Percentiles rank a stretch among this genome's conserved stretches.
These are phyloP conservation scores for Thermothielavioides terrestris DNA, from an alignment of 495 filamentous ascomycete genomes.

Conservation along the genomic window DNA sequence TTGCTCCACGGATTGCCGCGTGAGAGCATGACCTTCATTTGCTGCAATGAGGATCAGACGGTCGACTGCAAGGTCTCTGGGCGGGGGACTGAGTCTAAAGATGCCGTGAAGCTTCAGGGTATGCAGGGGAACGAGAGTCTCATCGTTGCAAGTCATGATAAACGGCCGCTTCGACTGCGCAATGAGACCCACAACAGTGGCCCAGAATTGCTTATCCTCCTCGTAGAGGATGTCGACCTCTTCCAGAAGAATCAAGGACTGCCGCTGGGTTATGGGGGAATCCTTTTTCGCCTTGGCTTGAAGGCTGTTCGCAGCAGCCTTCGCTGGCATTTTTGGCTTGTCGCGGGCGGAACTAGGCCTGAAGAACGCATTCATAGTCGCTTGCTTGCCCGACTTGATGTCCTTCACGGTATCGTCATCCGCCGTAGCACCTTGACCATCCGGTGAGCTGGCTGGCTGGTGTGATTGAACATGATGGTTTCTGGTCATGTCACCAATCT, in stretches of 20 bases:
- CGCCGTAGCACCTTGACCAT: conserved; percentile 12
- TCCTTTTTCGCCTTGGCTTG: conserved; percentile 34
- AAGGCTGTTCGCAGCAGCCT: conserved; percentile 4
- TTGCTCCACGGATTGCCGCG: conserved; percentile 53
- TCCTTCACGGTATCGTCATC: conserved; percentile 47
- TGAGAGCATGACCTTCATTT: conserved; percentile 79
- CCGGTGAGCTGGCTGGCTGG: conserved; percentile 17
- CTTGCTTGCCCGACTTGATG: conserved; percentile 58
- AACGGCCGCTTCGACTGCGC: conserved; percentile 81
- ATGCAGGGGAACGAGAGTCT: conserved; percentile 61
- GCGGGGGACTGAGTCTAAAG: conserved; percentile 66
- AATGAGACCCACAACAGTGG: conserved; percentile 66
- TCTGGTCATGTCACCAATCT: conserved; percentile 89
- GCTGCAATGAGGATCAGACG: conserved; percentile 77
- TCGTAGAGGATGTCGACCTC: conserved; percentile 92
- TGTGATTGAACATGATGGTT: conserved; percentile 71
- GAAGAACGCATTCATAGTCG: conserved; percentile 78
- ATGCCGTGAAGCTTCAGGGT: conserved; percentile 73
- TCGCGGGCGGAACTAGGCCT: conserved; percentile 33
- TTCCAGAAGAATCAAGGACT: conserved; percentile 90
- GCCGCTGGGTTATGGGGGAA: conserved; percentile 58
- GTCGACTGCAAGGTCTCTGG: conserved; percentile 62
- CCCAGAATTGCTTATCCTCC: conserved; percentile 93
- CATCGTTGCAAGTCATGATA: conserved; percentile 90
- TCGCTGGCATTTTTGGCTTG: conserved; percentile 22